Evolutionary conservation across 2,329 filamentous ascomycete genomes (phyloP), one percentile per base, ranked within the genome.

Genomic region (Ascochyta clinopodiicola): DNA sequence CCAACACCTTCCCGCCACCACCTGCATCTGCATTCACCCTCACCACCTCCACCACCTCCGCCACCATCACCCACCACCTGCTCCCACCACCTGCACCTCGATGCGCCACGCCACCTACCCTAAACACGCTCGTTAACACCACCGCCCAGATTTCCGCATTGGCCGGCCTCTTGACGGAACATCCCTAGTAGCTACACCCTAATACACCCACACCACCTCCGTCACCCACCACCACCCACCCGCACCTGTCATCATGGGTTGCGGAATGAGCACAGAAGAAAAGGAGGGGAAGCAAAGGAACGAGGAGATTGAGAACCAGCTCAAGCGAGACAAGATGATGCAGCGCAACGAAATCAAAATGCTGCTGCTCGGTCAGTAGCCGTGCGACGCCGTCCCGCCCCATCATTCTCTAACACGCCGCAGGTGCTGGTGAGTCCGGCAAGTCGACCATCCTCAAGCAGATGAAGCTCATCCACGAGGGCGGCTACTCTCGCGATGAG

Each of bases 271-370:
- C 79, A 96, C 95, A 76, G 95, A 98, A 84, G 95, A 98, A 83
- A 97, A 97, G 89, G 95, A 98, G 92, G 94, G 95, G 82, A 98
- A 97, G 91, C 91, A 92, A 84, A 89, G 95, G 71, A 98, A 99
- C 78, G 95, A 99, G 86, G 94, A 98, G 87, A 99, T 99, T 75
- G 95, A 99, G 82, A 98, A 97, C 79, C 94, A 98, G 84, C 84
- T 98, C 77, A 98, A 97, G 87, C 87, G 92, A 78, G 95, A 99
- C 77, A 96, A 96, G 82, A 91, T 98, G 91, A 90, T 96, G 84
- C 93, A 97, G 83, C 89, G 94, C 73, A 99, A 99, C 71, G 95
- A 99, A 82, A 99, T 99, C 84, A 99, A 99, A 87, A 98, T 99
- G 95, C 84, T 99, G 71, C 86, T 99, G 73, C 88, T 99, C 73